Percentiles rank a stretch among this genome's conserved stretches.
Evolutionary conservation across 2,329 filamentous ascomycete genomes (phyloP).

Genomic region (Xylaria sp.): DNA sequence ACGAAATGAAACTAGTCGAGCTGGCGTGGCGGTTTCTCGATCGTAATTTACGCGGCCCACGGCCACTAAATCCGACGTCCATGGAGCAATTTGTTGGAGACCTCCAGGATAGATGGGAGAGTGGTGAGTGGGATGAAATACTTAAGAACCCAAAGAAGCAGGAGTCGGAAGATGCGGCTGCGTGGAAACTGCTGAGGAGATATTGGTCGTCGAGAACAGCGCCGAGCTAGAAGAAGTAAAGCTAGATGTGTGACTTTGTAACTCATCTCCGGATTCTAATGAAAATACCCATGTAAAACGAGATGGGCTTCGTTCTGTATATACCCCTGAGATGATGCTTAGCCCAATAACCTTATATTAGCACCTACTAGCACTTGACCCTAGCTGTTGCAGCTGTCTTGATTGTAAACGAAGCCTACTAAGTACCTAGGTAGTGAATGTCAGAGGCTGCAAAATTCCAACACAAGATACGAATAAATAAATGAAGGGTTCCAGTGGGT

Average conservation of each 20-base stretch:
- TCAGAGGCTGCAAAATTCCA: no score
- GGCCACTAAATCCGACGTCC: conserved; percentile 30
- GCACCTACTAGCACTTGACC: no score
- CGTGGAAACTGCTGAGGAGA: conserved; percentile 39
- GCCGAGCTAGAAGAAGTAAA: conserved; percentile 4
- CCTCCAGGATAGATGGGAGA: conserved; percentile 34
- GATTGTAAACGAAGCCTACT: no score
- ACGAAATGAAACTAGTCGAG: conserved; percentile 42
- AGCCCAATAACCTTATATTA: no score
- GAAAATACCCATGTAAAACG: not conserved
- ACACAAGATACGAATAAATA: no score
- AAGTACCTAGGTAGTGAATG: no score
- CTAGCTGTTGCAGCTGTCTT: no score
- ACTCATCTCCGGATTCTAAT: not conserved
- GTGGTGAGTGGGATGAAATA: conserved; percentile 36
- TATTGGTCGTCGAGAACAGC: conserved; percentile 40
- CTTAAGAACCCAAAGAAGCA: conserved; percentile 37
- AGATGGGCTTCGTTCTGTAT: no score
- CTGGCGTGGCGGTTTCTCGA: conserved; percentile 47
- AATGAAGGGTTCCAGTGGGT: no score
- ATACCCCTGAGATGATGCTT: no score
- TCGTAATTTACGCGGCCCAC: conserved; percentile 40
- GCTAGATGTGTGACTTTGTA: not conserved
- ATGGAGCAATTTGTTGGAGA: conserved; percentile 39
- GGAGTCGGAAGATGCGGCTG: conserved; percentile 37